Evolutionary conservation across 2,329 filamentous ascomycete species (phyloP).

Genomic region (Verticillium longisporum): DNA sequence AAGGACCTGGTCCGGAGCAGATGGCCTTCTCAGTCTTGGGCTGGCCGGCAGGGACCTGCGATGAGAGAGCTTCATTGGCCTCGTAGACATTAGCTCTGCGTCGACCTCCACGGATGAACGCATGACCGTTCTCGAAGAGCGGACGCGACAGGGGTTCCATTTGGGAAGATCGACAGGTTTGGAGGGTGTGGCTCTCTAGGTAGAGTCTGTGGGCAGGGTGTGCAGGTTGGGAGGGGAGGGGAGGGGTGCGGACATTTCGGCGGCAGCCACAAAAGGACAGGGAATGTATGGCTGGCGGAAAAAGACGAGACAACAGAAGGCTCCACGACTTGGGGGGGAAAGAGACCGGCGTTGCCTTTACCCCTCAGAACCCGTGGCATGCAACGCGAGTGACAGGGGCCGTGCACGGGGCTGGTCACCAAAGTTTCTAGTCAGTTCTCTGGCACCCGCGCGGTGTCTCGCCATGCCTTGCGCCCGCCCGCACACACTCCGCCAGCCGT

Average conservation of each 20-base stretch:
- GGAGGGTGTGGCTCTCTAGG: neutral
- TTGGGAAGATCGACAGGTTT: neutral
- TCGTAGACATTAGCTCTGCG: neutral
- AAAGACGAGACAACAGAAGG: neutral
- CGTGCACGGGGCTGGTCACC: neutral
- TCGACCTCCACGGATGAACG: neutral
- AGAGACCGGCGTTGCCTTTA: neutral
- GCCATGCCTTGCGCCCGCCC: neutral
- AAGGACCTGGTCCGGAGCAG: neutral
- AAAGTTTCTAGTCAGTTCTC: neutral
- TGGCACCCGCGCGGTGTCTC: neutral
- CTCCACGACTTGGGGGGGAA: neutral
- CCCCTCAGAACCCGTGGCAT: neutral
- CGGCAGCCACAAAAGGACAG: neutral
- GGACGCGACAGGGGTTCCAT: neutral
- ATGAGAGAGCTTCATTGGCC: neutral
- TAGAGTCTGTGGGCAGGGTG: neutral
- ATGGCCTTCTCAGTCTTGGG: neutral
- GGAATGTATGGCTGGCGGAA: neutral
- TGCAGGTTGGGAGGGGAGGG: neutral
- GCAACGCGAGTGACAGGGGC: neutral
- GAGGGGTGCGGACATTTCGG: neutral
- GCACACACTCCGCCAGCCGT: no score
- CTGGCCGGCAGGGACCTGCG: neutral
- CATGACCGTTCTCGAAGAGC: neutral